Percentiles rank a stretch among this genome's conserved stretches.
Conservation (phyloP, 169 alveolate species). For the Plasmodium vivax region DNA sequence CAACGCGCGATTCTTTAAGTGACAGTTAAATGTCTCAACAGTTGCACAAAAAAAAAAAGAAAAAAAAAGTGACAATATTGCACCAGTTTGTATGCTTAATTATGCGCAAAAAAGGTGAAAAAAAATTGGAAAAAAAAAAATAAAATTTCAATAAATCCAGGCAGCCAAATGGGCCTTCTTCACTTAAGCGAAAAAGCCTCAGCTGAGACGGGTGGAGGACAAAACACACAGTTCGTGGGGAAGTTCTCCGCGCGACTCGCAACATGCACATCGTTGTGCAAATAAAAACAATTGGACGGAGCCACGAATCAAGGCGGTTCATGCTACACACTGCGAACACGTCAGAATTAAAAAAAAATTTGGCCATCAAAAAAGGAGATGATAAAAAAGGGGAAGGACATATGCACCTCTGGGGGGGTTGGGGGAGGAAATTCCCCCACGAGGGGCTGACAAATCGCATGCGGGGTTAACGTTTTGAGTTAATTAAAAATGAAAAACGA, state of each 20-base stretch:
- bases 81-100: background rate
- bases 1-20: background rate
- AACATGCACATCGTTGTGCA: background rate
- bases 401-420: background rate
- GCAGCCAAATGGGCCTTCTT: background rate
- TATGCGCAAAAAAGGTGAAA: background rate
- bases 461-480: background rate
- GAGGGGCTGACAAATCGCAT: background rate
- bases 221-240: background rate
- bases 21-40: background rate
- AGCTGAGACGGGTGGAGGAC: background rate
- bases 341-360: background rate
- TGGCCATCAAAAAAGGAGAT: background rate
- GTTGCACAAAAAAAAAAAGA: background rate
- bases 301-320: background rate
- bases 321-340: background rate
- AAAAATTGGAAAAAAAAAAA: background rate
- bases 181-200: background rate
- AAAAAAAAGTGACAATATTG: background rate
- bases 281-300: background rate
- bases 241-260: background rate
- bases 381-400: background rate
- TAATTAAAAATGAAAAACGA: background rate
- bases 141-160: background rate
- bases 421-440: background rate